Conservation (phyloP, 495 filamentous ascomycete genomes). For the Lophiotrema nucula region DNA sequence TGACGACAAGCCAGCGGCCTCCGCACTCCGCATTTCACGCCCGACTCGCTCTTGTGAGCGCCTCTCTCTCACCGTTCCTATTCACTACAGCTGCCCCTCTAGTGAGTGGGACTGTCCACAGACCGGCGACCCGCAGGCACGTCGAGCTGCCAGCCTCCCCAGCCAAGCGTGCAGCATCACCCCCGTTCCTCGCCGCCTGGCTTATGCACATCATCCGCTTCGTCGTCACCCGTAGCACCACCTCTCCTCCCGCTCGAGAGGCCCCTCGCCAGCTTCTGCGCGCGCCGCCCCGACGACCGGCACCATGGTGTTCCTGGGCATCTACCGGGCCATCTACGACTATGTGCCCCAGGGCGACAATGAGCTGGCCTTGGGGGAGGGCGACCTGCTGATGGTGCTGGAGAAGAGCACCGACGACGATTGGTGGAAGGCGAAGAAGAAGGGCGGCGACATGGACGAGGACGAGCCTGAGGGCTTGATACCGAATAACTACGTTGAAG, state of each 20-base stretch:
- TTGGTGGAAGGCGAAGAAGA: conserved; percentile 99
- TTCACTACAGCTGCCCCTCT: background rate
- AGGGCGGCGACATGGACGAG: conserved; percentile 82
- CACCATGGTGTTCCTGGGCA: conserved; percentile 76
- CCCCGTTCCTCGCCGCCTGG: conserved; percentile 21
- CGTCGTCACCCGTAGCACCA: conserved; percentile 18
- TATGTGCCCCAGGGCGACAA: conserved; percentile 85
- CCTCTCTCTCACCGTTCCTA: conserved; percentile 1
- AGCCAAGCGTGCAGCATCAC: conserved; percentile 13
- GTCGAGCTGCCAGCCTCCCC: background rate
- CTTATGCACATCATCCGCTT: conserved; percentile 23
- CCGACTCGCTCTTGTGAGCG: background rate
- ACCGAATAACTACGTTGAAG: conserved; percentile 92
- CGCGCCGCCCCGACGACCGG: conserved; percentile 10
- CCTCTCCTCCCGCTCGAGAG: background rate
- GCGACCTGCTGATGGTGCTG: conserved; percentile 87
- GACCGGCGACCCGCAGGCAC: background rate
- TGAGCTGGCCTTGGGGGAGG: conserved; percentile 84
- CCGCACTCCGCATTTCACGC: background rate
- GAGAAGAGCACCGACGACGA: conserved; percentile 88
- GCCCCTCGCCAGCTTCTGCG: background rate
- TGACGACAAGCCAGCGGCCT: conserved; percentile 6
- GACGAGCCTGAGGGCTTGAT: conserved; percentile 93
- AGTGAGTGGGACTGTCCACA: too few species aligned
- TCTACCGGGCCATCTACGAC: conserved; percentile 91